Conservation (phyloP, 176 grass and related monocot genomes). For the Juncus effusus region DNA sequence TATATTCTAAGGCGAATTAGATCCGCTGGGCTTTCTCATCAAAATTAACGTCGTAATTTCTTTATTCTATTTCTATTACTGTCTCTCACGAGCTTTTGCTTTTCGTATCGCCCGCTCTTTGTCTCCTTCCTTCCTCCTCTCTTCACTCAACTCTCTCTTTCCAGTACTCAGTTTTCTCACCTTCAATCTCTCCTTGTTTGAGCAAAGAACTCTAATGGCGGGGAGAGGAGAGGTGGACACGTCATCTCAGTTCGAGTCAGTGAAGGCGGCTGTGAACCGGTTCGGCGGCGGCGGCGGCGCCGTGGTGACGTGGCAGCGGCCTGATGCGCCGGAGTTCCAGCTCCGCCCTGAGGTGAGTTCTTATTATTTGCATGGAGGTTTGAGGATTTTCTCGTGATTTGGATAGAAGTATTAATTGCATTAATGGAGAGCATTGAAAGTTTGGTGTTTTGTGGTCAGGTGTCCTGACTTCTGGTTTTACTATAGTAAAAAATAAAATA, state of each 20-base stretch:
- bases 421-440: constrained; percentile 2
- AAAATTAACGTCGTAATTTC: constrained; percentile 19
- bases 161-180: constrained; percentile 26
- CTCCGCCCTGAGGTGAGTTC: constrained; percentile 82
- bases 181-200: constrained; percentile 3
- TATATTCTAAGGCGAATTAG: not conserved
- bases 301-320: constrained; percentile 37
- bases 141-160: not conserved
- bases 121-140: not conserved
- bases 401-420: not conserved
- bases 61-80: not conserved
- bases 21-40: not conserved
- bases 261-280: constrained; percentile 63
- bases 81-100: not conserved
- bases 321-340: constrained; percentile 31
- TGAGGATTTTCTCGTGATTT: not conserved
- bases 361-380: not conserved
- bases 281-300: constrained; percentile 47
- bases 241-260: constrained; percentile 71
- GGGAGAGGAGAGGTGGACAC: constrained; percentile 78
- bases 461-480: constrained; percentile 8
- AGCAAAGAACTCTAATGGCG: constrained; percentile 25
- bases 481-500: not conserved
- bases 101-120: constrained; percentile 1
- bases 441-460: not conserved